Base-by-base conservation (phyloP, 345 rosid genomes). In the Gossypium thurberi region DNA sequence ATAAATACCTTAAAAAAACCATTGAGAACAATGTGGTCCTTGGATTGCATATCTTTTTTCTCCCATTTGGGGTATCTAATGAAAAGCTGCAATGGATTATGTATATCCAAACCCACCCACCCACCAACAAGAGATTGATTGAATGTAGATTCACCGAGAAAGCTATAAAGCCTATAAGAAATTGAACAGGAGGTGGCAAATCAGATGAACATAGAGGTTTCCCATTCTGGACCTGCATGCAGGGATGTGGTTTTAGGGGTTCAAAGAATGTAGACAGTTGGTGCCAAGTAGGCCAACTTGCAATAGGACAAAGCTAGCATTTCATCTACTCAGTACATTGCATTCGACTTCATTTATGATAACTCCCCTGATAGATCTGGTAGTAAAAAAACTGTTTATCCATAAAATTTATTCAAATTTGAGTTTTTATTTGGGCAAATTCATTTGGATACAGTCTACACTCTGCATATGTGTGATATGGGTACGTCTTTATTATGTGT, bases 211-310 rank as follows among this genome's bases (percentile, higher is more conserved):
- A 15, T 15, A 17, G 13, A 50, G 46, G 26, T 63, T 57, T 26
- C 48, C 48, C 75, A 23, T 63, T 65, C 65, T 75, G 78, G 76
- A 73, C 81, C 58, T 60, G 8, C 69, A 55, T 74, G 48, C 47
- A 70, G 43, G 55, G 23, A 25, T 26, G 68, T 44, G 12, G 12
- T 4, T 10, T 15, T 15, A 4, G 23, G 65, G 57, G 37, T 71
- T 51, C 56, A 74, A 68, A 62, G 66, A 40, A 65, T 28, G 66
- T 12, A 68, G 72, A 37, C 59, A 10, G 25, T 58, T 60, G 44
- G 44, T 21, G 71, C 65, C 57, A 48, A 48, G 58, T 65, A 23
- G 73, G 78, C 76, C 78, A 75, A 65, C 70, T 75, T 65, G 73
- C 72, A 33, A 23, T 4, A 51, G 56, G 71, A 50, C 71, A 67